Conservation (phyloP, 1,284 basidiomycete species). For the Pascua sp. region DNA sequence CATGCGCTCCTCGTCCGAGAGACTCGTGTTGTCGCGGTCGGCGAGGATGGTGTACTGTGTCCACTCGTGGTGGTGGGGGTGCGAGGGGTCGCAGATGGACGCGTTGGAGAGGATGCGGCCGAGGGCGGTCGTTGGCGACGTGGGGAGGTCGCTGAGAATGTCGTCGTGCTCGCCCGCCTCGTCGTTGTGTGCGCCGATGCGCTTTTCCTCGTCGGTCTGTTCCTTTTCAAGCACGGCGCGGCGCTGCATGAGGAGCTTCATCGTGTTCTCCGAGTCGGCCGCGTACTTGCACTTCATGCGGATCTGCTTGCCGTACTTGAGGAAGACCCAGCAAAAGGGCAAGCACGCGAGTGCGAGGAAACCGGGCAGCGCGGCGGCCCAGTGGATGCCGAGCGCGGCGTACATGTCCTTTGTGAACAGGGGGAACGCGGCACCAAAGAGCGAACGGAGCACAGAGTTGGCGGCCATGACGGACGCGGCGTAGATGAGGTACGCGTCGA, state of each 20-base stretch:
- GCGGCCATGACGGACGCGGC: constrained; percentile 62
- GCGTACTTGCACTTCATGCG: constrained; percentile 56
- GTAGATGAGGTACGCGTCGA: constrained; percentile 57
- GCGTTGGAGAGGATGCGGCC: constrained; percentile 6
- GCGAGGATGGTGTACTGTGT: constrained; percentile 32
- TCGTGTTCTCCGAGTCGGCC: constrained; percentile 37
- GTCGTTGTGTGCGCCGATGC: constrained; percentile 8
- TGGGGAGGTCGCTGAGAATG: not conserved
- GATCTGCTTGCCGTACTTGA: constrained; percentile 53
- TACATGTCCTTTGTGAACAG: constrained; percentile 60
- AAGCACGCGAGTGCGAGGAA: constrained; percentile 25
- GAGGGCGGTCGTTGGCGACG: not conserved
- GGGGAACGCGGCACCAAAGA: constrained; percentile 59
- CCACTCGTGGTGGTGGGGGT: constrained; percentile 29
- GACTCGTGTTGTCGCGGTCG: constrained; percentile 36
- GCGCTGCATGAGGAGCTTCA: constrained; percentile 31
- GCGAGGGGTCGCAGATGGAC: not conserved
- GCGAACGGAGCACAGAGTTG: constrained; percentile 62
- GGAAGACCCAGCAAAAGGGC: constrained; percentile 9
- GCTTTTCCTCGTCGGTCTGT: constrained; percentile 17
- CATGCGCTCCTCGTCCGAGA: constrained; percentile 34
- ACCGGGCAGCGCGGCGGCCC: constrained; percentile 52
- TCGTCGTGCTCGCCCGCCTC: not conserved
- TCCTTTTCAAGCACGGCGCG: not conserved
- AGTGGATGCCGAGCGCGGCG: constrained; percentile 57